Percentiles rank a stretch among this genome's conserved stretches.
Evolutionary conservation across 768 basidiomycete genomes (phyloP).

Genomic region (Tylopilus felleus): DNA sequence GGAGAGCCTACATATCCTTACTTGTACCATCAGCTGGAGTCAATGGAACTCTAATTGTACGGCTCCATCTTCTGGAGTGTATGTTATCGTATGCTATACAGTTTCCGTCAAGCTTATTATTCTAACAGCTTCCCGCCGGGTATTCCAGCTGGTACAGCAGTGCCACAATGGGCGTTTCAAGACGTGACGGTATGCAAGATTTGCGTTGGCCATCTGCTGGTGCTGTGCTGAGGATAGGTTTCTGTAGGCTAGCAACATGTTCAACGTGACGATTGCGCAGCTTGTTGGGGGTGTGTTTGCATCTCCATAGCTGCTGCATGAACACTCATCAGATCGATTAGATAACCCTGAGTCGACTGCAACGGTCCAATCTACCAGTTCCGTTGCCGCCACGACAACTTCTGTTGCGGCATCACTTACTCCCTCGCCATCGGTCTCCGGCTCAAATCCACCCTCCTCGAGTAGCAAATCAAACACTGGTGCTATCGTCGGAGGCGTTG

Average conservation of each 20-base stretch:
- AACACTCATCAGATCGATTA: neutral
- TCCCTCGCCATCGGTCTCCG: no score
- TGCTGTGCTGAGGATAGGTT: neutral
- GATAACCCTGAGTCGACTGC: neutral
- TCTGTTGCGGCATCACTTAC: no score
- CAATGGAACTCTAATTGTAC: slow-evolving; percentile 49
- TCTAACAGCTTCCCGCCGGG: slow-evolving; percentile 41
- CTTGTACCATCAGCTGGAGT: slow-evolving; percentile 41
- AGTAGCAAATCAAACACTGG: no score
- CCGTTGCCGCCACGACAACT: no score
- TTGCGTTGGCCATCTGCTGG: neutral
- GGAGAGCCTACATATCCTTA: neutral
- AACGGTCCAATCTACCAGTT: slow-evolving; percentile 22
- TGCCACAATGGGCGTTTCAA: neutral
- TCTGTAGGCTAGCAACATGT: neutral
- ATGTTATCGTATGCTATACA: slow-evolving; percentile 2
- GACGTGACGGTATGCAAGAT: slow-evolving; percentile 38
- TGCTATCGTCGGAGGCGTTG: neutral
- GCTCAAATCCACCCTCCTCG: no score
- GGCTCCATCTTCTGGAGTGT: slow-evolving; percentile 30
- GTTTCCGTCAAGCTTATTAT: neutral
- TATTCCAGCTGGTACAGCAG: slow-evolving; percentile 44
- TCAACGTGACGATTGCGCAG: neutral
- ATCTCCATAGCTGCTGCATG: neutral
- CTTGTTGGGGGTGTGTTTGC: neutral